Conservation (phyloP, 2,329 filamentous ascomycete genomes). For the Ophiostoma australiae region DNA sequence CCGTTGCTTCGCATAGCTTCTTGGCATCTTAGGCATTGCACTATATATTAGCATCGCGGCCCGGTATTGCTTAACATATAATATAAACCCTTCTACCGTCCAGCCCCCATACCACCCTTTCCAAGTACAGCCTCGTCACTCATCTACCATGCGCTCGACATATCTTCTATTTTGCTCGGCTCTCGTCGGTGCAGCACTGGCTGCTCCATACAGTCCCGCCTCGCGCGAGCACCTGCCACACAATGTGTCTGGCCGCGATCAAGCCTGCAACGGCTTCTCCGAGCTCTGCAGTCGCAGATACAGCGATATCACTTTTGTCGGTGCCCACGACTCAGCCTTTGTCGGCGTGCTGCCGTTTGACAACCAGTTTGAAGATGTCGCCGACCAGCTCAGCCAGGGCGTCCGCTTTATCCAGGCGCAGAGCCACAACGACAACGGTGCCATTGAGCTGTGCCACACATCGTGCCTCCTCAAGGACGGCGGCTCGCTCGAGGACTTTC, state of each 20-base stretch:
- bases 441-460: conserved; percentile 60
- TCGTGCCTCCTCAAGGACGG: conserved; percentile 55
- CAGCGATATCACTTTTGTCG: conserved; percentile 57
- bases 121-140: background rate
- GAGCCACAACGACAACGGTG: conserved; percentile 50
- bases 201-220: background rate
- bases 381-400: conserved; percentile 55
- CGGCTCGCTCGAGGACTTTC: conserved; percentile 51
- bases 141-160: background rate
- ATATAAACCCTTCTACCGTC: background rate
- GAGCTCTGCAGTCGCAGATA: conserved; percentile 54
- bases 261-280: conserved; percentile 53
- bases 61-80: background rate
- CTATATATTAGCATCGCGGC: background rate
- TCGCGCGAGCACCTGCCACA: background rate
- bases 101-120: no score
- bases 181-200: conserved; percentile 3
- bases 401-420: conserved; percentile 62
- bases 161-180: background rate
- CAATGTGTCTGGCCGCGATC: conserved; percentile 10
- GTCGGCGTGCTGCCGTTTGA: conserved; percentile 50
- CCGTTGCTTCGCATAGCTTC: no score
- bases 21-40: background rate
- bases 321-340: conserved; percentile 62
- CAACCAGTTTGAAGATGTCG: conserved; percentile 58